Conservation (phyloP, 768 basidiomycete genomes). For the Leucosporidium yakuticum region DNA sequence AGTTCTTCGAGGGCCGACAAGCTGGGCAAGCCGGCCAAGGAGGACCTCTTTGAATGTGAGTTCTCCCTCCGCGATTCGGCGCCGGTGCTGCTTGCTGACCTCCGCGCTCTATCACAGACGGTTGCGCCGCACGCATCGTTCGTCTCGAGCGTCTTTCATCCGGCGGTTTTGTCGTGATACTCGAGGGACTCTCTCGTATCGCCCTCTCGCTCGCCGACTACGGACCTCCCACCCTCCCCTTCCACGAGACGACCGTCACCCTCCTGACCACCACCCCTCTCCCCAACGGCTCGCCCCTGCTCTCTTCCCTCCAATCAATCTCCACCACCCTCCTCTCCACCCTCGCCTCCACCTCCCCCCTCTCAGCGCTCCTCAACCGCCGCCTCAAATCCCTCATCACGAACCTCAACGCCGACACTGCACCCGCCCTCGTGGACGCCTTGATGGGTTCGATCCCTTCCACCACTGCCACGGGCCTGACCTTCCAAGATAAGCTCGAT, state of each 20-base stretch:
- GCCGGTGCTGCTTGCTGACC: not conserved
- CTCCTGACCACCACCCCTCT: constrained; percentile 13
- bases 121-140: constrained; percentile 29
- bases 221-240: constrained; percentile 7
- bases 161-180: constrained; percentile 22
- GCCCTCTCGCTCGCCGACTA: constrained; percentile 16
- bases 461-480: constrained; percentile 31
- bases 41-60: constrained; percentile 30
- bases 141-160: constrained; percentile 29
- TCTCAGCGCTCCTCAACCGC: constrained; percentile 20
- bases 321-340: constrained; percentile 13
- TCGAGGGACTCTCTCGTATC: constrained; percentile 34
- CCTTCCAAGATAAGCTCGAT: constrained; percentile 37
- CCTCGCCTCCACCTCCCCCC: constrained; percentile 28
- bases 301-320: constrained; percentile 4
- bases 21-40: constrained; percentile 3
- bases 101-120: constrained; percentile 8
- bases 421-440: constrained; percentile 38
- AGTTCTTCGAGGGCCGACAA: not conserved
- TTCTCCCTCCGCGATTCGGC: not conserved
- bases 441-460: constrained; percentile 30
- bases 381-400: constrained; percentile 33
- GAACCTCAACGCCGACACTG: constrained; percentile 28
- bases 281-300: not conserved
- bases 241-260: constrained; percentile 24